Conservation (phyloP, 2,329 filamentous ascomycete species). For the Hypoxylon rubiginosum region DNA sequence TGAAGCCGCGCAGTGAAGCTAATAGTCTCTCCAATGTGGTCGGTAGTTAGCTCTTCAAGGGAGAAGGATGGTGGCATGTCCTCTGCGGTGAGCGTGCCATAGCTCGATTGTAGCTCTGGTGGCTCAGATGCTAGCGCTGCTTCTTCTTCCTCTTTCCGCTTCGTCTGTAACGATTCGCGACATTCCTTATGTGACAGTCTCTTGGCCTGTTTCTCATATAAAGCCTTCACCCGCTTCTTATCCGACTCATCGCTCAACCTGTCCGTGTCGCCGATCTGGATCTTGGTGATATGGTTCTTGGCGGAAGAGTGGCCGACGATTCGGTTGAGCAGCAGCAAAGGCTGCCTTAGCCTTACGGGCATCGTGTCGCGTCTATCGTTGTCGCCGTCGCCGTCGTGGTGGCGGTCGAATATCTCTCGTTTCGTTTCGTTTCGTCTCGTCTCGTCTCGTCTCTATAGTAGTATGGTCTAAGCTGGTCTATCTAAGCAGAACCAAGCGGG, state of each 20-base stretch:
- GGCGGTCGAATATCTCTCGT: not conserved
- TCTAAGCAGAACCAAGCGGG: not conserved
- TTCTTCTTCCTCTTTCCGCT: slow-evolving; percentile 55
- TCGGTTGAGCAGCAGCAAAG: slow-evolving; percentile 56
- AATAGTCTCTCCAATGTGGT: slow-evolving; percentile 70
- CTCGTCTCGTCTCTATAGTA: slow-evolving; percentile 4
- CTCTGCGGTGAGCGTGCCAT: slow-evolving; percentile 52
- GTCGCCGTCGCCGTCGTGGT: not conserved
- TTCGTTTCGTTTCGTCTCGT: too few species aligned
- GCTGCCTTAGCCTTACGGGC: slow-evolving; percentile 53
- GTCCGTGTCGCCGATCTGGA: slow-evolving; percentile 55
- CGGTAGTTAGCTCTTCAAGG: slow-evolving; percentile 53
- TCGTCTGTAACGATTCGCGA: slow-evolving; percentile 51
- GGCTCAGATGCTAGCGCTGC: slow-evolving; percentile 46
- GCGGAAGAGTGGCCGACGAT: slow-evolving; percentile 55
- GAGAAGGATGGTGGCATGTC: slow-evolving; percentile 59
- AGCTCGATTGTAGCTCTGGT: slow-evolving; percentile 46
- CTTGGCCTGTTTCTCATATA: slow-evolving; percentile 52
- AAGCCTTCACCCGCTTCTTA: slow-evolving; percentile 51
- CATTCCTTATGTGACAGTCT: slow-evolving; percentile 53
- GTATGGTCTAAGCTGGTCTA: not conserved
- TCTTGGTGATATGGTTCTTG: slow-evolving; percentile 57
- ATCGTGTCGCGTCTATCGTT: slow-evolving; percentile 47
- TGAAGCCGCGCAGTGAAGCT: slow-evolving; percentile 80
- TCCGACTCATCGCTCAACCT: slow-evolving; percentile 51